Conservation (phyloP, 140 eudicot genomes). For the Flaveria floridana region DNA sequence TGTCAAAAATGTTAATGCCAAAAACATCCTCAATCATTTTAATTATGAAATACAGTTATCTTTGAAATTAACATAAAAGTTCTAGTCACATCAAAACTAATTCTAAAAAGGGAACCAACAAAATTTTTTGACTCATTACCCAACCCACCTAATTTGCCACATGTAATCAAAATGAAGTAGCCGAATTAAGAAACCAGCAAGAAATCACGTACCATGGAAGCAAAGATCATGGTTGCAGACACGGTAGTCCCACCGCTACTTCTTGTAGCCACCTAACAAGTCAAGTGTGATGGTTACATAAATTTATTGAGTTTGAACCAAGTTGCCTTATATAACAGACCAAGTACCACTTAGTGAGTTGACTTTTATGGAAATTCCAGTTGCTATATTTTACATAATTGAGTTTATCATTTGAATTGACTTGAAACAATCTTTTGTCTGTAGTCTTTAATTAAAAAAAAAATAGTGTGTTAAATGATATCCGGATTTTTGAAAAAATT, state of each 20-base stretch:
- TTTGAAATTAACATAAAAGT: not conserved
- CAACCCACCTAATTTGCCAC: not conserved
- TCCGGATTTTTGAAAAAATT: not conserved
- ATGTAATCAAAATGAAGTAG: constrained; percentile 10
- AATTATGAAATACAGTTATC: not conserved
- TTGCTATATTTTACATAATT: too few relatives aligned
- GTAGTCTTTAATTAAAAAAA: not conserved
- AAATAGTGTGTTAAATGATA: not conserved
- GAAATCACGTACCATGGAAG: constrained; percentile 63
- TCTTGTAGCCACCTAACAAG: constrained; percentile 65
- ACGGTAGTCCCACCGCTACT: constrained; percentile 94
- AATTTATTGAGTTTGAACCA: constrained; percentile 15
- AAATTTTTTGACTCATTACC: not conserved
- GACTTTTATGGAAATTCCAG: not conserved
- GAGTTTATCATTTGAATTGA: too few relatives aligned
- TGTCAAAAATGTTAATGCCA: not conserved
- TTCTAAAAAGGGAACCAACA: not conserved
- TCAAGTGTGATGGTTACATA: constrained; percentile 19
- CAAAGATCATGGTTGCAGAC: constrained; percentile 92
- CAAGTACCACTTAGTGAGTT: constrained; percentile 23
- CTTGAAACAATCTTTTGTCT: not conserved
- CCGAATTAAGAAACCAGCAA: constrained; percentile 8
- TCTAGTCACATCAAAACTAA: not conserved
- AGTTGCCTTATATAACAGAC: constrained; percentile 14
- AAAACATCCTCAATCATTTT: not conserved